These are phyloP conservation scores for Neofusicoccum kwambonambiense DNA, from an alignment of 2,329 filamentous ascomycete species.

Conservation along the genomic window DNA sequence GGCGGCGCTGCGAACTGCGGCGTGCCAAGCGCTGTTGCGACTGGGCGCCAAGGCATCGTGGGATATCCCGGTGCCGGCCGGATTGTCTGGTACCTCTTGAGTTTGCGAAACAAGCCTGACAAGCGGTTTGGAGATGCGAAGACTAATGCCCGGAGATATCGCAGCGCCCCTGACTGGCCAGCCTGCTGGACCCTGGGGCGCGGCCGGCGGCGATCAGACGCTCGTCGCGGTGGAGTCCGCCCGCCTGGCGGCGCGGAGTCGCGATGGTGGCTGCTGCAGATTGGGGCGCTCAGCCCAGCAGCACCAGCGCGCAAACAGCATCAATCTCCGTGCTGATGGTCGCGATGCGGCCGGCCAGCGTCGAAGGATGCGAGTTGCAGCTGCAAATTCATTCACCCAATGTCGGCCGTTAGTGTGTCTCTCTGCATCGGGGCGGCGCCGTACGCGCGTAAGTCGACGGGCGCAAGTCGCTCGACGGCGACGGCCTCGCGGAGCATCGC, in stretches of 20 bases:
- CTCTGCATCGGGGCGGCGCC: not conserved
- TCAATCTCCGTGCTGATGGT: not conserved
- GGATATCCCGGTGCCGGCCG: slow-evolving; percentile 1
- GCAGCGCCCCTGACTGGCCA: not conserved
- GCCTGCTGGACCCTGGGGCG: not conserved
- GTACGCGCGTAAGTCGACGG: not conserved
- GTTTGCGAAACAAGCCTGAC: not conserved
- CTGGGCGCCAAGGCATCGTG: not conserved
- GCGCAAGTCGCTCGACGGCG: too few relatives aligned
- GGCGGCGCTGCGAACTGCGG: not conserved
- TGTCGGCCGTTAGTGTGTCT: too few relatives aligned
- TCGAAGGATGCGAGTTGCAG: slow-evolving; percentile 1
- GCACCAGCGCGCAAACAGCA: not conserved
- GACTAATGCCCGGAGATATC: not conserved
- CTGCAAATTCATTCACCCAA: not conserved
- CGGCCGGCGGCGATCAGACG: not conserved
- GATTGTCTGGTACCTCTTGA: not conserved
- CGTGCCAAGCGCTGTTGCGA: not conserved
- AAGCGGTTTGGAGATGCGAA: slow-evolving; percentile 6
- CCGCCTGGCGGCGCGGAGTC: not conserved
- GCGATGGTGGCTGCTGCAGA: not conserved
- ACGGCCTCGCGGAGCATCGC: not conserved
- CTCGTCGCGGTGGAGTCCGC: not conserved
- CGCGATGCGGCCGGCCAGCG: not conserved
- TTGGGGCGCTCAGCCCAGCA: not conserved